Percentiles rank a stretch among this genome's conserved stretches.
These are phyloP conservation scores for Neodidymelliopsis sp. DNA, from an alignment of 2,329 filamentous ascomycete species.

Conservation along the genomic window DNA sequence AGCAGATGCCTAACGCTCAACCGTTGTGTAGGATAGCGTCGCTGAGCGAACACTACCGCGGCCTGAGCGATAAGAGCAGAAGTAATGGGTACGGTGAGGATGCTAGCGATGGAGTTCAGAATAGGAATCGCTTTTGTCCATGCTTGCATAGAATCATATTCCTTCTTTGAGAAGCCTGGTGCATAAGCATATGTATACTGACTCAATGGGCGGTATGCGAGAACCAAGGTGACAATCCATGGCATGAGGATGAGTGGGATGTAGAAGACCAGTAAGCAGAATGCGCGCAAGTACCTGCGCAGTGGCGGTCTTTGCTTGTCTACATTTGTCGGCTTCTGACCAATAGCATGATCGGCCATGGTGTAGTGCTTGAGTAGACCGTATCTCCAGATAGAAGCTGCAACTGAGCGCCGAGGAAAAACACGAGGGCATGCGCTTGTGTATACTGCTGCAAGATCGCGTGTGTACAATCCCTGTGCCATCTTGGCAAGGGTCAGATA, in stretches of 20 bases:
- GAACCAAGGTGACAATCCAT: constrained; percentile 12
- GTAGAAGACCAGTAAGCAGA: constrained; percentile 55
- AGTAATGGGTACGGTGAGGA: constrained; percentile 18
- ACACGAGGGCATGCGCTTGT: too few species aligned
- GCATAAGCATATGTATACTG: constrained; percentile 5
- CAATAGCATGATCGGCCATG: too few species aligned
- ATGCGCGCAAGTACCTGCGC: not conserved
- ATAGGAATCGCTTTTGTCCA: constrained; percentile 15
- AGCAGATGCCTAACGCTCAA: constrained; percentile 21
- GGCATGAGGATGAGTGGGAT: constrained; percentile 10
- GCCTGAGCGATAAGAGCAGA: constrained; percentile 24
- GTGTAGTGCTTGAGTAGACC: too few species aligned
- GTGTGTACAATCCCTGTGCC: not conserved
- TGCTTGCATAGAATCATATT: constrained; percentile 8
- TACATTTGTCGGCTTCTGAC: not conserved
- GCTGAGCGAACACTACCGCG: constrained; percentile 22
- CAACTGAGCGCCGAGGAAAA: too few species aligned
- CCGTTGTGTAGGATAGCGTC: not conserved
- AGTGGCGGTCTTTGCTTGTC: not conserved
- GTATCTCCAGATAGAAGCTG: too few species aligned
- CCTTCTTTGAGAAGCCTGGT: constrained; percentile 1
- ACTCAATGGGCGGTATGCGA: constrained; percentile 7
- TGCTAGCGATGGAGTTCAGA: constrained; percentile 15
- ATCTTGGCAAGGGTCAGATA: not conserved
- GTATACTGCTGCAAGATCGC: not conserved